phyloP scores from a whole-genome alignment of 2,329 filamentous ascomycete species.

The Colletotrichum simmondsii region DNA sequence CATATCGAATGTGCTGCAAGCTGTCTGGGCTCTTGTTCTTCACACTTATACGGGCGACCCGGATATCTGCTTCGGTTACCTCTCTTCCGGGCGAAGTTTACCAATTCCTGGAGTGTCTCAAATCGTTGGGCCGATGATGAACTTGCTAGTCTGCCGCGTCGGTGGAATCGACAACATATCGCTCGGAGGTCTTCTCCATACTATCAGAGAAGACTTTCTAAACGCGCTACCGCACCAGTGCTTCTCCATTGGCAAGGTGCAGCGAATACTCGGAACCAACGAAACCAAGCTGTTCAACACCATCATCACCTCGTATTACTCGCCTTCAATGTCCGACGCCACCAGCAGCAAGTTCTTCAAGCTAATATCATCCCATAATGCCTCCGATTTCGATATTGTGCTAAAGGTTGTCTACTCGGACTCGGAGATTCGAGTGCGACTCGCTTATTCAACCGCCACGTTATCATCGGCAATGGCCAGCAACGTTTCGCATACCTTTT shows the following conservation, averaged over 20 bases:
- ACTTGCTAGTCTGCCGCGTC: constrained; percentile 5
- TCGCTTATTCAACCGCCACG: constrained; percentile 1
- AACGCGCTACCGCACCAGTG: constrained; percentile 23
- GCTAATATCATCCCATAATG: constrained; percentile 5
- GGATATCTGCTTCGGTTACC: constrained; percentile 23
- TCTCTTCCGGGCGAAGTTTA: constrained; percentile 20
- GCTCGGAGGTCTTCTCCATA: not conserved
- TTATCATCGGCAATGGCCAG: constrained; percentile 8
- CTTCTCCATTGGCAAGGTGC: constrained; percentile 29
- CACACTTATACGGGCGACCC: constrained; percentile 11
- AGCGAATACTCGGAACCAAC: constrained; percentile 9
- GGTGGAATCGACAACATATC: not conserved
- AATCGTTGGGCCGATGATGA: constrained; percentile 31
- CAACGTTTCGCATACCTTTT: constrained; percentile 13
- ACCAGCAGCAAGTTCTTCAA: not conserved
- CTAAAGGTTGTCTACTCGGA: constrained; percentile 20
- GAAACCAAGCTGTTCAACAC: constrained; percentile 33
- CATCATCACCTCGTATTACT: constrained; percentile 27
- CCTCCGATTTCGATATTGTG: constrained; percentile 24
- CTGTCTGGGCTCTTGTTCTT: constrained; percentile 21
- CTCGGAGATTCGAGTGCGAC: not conserved
- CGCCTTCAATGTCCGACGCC: not conserved
- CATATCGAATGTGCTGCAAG: constrained; percentile 2
- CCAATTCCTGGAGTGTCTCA: constrained; percentile 5
- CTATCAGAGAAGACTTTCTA: constrained; percentile 20